A percentile compares a stretch with the other conserved stretches of the same genome.
These are phyloP conservation scores for Mollisia scopiformis DNA, from an alignment of 2,329 filamentous ascomycete genomes.

Conservation along the genomic window DNA sequence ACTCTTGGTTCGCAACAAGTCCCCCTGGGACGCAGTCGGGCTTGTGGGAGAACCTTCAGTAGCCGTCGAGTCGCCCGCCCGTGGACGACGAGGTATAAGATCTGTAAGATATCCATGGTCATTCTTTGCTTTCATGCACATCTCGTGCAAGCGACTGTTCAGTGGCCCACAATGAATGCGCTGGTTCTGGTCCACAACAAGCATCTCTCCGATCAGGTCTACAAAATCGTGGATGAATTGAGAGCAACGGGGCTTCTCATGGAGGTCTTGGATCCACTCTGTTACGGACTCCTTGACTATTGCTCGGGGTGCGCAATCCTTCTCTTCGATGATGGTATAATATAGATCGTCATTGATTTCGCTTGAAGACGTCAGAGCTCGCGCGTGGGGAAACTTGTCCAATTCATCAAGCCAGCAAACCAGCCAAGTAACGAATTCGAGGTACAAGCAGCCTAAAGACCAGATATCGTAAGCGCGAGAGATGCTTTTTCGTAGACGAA, in stretches of 20 bases:
- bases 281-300: too few relatives aligned
- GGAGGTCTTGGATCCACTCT: conserved; percentile 13
- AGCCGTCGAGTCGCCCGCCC: too few relatives aligned
- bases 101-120: conserved; percentile 10
- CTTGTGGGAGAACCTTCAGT: too few relatives aligned
- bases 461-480: conserved; percentile 32
- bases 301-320: conserved; percentile 1
- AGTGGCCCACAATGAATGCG: conserved; percentile 12
- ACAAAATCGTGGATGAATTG: conserved; percentile 18
- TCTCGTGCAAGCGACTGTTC: neutral
- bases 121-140: conserved; percentile 2
- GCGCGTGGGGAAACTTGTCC: neutral
- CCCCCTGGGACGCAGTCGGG: too few relatives aligned
- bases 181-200: conserved; percentile 1
- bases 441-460: conserved; percentile 36
- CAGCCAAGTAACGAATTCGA: conserved; percentile 36
- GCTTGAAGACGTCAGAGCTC: neutral
- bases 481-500: conserved; percentile 19
- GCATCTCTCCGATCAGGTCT: conserved; percentile 14
- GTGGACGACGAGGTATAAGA: neutral
- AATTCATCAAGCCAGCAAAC: conserved; percentile 20
- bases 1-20: too few relatives aligned
- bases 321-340: conserved; percentile 2
- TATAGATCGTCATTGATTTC: conserved; percentile 5
- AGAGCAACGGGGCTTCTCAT: conserved; percentile 13